phyloP scores from a whole-genome alignment of 2,329 filamentous ascomycete genomes.

The Talaromyces amestolkiae region DNA sequence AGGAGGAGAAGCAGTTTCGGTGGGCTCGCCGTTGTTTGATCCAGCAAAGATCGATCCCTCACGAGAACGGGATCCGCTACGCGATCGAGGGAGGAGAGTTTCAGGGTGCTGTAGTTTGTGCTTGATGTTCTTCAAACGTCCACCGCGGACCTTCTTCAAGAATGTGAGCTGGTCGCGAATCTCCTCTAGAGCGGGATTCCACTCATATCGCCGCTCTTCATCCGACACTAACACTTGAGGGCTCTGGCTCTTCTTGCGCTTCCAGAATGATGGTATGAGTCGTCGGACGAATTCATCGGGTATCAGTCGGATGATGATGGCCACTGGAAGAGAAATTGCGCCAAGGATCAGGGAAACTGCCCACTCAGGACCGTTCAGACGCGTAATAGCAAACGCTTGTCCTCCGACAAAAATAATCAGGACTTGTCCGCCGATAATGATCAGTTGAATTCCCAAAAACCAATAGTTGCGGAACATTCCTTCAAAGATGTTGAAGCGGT shows the following conservation, averaged over 20 bases:
- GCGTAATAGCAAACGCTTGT: conserved; percentile 61
- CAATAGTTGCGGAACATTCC: conserved; percentile 44
- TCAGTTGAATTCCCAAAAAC: conserved; percentile 60
- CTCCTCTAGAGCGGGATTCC: conserved; percentile 62
- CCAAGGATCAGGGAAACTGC: conserved; percentile 68
- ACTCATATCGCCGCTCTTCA: conserved; percentile 49
- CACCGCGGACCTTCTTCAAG: conserved; percentile 62
- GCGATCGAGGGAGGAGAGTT: conserved; percentile 44
- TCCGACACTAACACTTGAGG: conserved; percentile 47
- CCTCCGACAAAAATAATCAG: conserved; percentile 70
- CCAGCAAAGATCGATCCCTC: conserved; percentile 49
- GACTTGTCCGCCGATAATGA: conserved; percentile 69
- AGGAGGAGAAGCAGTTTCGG: conserved; percentile 34
- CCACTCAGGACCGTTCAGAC: conserved; percentile 65
- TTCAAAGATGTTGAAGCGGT: conserved; percentile 46
- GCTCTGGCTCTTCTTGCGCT: conserved; percentile 32
- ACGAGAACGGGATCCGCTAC: conserved; percentile 41
- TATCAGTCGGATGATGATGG: conserved; percentile 58
- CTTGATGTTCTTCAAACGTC: conserved; percentile 58
- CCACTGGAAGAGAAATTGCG: conserved; percentile 65
- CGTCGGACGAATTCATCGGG: conserved; percentile 55
- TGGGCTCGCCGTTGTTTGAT: conserved; percentile 54
- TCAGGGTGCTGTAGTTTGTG: conserved; percentile 61
- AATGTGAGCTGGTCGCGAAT: conserved; percentile 64
- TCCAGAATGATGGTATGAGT: conserved; percentile 42